phyloP scores from a whole-genome alignment of 306 rosid species.

The Cicer judaicum region DNA sequence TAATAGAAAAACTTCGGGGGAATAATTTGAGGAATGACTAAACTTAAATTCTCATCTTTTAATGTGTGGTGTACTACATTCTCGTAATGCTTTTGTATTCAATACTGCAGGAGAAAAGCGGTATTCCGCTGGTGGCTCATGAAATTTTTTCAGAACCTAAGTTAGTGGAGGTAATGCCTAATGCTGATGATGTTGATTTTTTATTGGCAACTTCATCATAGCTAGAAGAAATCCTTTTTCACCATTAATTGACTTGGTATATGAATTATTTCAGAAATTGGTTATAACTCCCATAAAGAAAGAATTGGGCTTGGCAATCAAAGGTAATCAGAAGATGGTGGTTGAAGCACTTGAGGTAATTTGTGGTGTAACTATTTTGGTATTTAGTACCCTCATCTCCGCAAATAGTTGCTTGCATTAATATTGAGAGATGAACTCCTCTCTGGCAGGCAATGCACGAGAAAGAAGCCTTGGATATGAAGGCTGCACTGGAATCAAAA shows the following conservation, averaged over 20 bases:
- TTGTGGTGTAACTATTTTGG: constrained; percentile 18
- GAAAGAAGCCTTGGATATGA: constrained; percentile 83
- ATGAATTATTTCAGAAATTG: constrained; percentile 70
- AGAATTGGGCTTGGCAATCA: constrained; percentile 87
- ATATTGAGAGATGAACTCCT: constrained; percentile 32
- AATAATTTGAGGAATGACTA: constrained; percentile 21
- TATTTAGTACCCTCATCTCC: not conserved
- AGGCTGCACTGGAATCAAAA: constrained; percentile 68
- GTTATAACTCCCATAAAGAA: constrained; percentile 81
- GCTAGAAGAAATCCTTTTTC: not conserved
- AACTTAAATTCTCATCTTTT: not conserved
- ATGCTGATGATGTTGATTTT: constrained; percentile 11
- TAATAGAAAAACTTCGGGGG: not conserved
- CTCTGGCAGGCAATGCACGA: constrained; percentile 81
- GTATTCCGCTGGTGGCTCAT: constrained; percentile 74
- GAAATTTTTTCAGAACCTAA: constrained; percentile 85
- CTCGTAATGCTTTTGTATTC: constrained; percentile 27
- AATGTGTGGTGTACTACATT: not conserved
- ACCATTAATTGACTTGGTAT: constrained; percentile 45
- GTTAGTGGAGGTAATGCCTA: constrained; percentile 82
- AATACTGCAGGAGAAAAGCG: constrained; percentile 81
- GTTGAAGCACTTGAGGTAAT: constrained; percentile 95
- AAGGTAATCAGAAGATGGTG: constrained; percentile 80
- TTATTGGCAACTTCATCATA: constrained; percentile 16
- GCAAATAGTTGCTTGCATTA: constrained; percentile 5